phyloP scores from a whole-genome alignment of 129 eudicot genomes.

The Flaveria bidentis region DNA sequence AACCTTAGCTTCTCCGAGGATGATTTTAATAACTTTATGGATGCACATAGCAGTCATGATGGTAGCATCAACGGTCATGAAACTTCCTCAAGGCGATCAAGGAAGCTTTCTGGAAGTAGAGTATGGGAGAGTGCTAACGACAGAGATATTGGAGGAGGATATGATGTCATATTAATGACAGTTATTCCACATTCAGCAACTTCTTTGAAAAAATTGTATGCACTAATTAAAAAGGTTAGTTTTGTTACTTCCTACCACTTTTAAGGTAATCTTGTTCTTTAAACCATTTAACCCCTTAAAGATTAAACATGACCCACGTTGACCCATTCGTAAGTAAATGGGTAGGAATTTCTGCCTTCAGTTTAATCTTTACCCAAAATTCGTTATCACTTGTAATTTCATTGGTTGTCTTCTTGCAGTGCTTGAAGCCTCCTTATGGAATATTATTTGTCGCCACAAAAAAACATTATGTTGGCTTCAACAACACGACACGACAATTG shows the following conservation, averaged over 20 bases:
- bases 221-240: conserved; percentile 66
- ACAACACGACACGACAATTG: conserved; percentile 53
- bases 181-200: conserved; percentile 59
- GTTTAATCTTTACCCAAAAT: neutral
- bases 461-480: conserved; percentile 65
- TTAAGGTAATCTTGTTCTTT: neutral
- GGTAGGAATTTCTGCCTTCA: neutral
- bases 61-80: conserved; percentile 55
- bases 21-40: conserved; percentile 64
- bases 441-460: conserved; percentile 63
- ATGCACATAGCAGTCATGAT: conserved; percentile 65
- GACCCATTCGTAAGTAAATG: neutral
- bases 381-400: neutral
- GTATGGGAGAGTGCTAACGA: conserved; percentile 78
- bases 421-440: conserved; percentile 84
- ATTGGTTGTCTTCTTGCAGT: conserved; percentile 30
- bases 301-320: neutral
- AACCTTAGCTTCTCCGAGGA: conserved; percentile 71
- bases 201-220: conserved; percentile 59
- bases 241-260: conserved; percentile 6
- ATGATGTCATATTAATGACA: conserved; percentile 66
- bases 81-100: conserved; percentile 48
- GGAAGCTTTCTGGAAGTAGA: conserved; percentile 68
- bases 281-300: neutral
- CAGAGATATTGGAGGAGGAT: conserved; percentile 56